A percentile compares a stretch with the other conserved stretches of the same genome.
These are phyloP conservation scores for Cyclotella sp. DNA, from an alignment of 108 stramenopile species.

Conservation along the genomic window DNA sequence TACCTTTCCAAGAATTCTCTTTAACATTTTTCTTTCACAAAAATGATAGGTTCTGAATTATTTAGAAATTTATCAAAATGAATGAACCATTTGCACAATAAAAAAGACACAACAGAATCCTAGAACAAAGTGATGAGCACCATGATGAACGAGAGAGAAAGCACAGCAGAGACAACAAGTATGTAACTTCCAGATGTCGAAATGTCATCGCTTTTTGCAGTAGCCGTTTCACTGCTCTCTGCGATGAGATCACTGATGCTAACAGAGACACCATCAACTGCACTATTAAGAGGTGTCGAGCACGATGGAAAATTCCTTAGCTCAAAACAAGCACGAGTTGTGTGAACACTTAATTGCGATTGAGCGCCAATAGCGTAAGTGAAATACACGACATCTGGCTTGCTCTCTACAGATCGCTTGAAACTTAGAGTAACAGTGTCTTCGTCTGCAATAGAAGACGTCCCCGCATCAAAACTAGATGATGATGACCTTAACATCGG, in stretches of 20 bases:
- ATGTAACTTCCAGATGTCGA: background rate
- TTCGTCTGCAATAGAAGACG: conserved; percentile 18
- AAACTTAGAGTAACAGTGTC: conserved; percentile 29
- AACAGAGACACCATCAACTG: conserved; percentile 2
- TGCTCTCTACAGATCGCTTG: conserved; percentile 25
- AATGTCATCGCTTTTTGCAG: background rate
- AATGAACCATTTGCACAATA: background rate
- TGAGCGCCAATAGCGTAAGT: conserved; percentile 56
- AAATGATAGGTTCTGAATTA: too few species aligned
- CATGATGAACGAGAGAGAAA: background rate
- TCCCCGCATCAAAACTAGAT: background rate
- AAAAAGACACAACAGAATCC: background rate
- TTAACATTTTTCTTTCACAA: too few species aligned
- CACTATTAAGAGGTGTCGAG: background rate
- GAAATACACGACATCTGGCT: conserved; percentile 51
- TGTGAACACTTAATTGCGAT: conserved; percentile 41
- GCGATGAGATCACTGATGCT: conserved; percentile 8
- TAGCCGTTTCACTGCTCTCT: background rate
- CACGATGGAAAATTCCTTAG: conserved; percentile 7
- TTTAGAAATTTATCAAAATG: too few species aligned
- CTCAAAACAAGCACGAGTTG: conserved; percentile 48
- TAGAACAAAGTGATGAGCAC: background rate
- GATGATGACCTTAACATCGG: conserved; percentile 21
- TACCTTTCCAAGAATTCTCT: too few species aligned
- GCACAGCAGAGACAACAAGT: background rate